phyloP scores from a whole-genome alignment of 2,329 filamentous ascomycete genomes.

The Paraconiothyrium sp. region DNA sequence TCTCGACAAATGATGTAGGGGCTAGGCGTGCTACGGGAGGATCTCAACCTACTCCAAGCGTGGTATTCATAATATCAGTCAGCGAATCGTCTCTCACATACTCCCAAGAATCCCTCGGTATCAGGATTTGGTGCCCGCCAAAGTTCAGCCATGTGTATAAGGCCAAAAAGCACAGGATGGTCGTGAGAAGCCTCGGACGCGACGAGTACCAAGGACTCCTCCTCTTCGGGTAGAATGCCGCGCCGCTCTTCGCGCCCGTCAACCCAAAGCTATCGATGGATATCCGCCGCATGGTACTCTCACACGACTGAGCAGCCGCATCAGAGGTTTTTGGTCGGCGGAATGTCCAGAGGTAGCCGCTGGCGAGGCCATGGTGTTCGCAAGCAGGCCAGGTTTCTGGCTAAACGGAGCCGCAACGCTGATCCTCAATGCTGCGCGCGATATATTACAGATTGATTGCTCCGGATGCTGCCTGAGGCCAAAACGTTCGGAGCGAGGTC shows the following conservation, averaged over 20 bases:
- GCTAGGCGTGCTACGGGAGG: conserved; percentile 6
- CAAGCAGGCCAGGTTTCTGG: conserved; percentile 25
- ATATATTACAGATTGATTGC: conserved; percentile 31
- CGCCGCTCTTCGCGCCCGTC: conserved; percentile 29
- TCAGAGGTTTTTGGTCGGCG: conserved; percentile 17
- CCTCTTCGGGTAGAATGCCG: conserved; percentile 30
- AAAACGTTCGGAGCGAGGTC: conserved; percentile 12
- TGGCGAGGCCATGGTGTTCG: conserved; percentile 35
- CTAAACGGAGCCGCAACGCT: conserved; percentile 41
- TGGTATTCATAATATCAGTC: conserved; percentile 38
- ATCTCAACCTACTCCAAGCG: conserved; percentile 34
- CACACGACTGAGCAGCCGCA: conserved; percentile 19
- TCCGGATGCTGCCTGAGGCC: conserved; percentile 16
- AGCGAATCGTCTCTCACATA: conserved; percentile 34
- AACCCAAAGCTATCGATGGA: conserved; percentile 42
- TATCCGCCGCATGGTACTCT: conserved; percentile 35
- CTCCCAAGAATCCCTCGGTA: conserved; percentile 36
- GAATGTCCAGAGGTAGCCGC: conserved; percentile 6
- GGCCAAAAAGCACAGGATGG: conserved; percentile 30
- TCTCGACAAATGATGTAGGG: conserved; percentile 53
- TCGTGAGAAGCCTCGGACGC: conserved; percentile 36
- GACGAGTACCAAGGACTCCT: conserved; percentile 30
- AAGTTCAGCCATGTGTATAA: conserved; percentile 36
- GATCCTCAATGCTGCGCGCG: conserved; percentile 21
- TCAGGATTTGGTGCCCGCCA: conserved; percentile 22